Evolutionary conservation across 208 protist species (phyloP).

Genomic region (Acanthamoeba royreba): DNA sequence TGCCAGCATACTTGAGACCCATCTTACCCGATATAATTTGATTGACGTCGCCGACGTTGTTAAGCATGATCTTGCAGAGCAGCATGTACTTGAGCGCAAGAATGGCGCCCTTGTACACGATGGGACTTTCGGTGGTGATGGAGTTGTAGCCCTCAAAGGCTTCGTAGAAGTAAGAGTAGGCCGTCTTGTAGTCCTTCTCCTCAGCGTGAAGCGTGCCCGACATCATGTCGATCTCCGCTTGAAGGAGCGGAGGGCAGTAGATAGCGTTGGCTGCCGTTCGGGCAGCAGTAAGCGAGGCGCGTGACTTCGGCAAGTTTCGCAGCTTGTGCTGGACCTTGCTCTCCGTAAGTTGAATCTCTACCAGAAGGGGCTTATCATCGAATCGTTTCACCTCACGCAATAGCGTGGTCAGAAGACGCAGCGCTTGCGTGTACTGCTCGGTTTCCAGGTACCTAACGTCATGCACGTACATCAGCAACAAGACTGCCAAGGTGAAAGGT

Average conservation of each 20-base stretch:
- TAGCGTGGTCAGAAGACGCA: conserved; percentile 83
- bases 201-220: conserved; percentile 94
- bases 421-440: conserved; percentile 83
- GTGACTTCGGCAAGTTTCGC: conserved; percentile 89
- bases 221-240: conserved; percentile 97
- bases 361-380: conserved; percentile 96
- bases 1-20: conserved; percentile 90
- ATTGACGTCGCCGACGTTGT: conserved; percentile 74
- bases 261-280: conserved; percentile 97
- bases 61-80: conserved; percentile 93
- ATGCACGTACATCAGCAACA: not conserved
- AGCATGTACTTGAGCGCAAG: conserved; percentile 97
- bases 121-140: conserved; percentile 78
- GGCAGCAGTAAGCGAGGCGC: conserved; percentile 93
- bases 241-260: conserved; percentile 96
- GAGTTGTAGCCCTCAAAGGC: conserved; percentile 96
- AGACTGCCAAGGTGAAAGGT: not conserved
- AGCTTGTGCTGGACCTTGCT: conserved; percentile 92
- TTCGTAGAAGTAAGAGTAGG: conserved; percentile 98
- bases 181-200: conserved; percentile 97
- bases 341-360: conserved; percentile 98
- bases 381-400: conserved; percentile 94
- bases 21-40: conserved; percentile 75
- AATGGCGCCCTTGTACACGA: conserved; percentile 80
- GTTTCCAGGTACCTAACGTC: conserved; percentile 81